These are phyloP conservation scores for Melampsora larici-populina DNA, from an alignment of 1,284 basidiomycete species.

Conservation along the genomic window DNA sequence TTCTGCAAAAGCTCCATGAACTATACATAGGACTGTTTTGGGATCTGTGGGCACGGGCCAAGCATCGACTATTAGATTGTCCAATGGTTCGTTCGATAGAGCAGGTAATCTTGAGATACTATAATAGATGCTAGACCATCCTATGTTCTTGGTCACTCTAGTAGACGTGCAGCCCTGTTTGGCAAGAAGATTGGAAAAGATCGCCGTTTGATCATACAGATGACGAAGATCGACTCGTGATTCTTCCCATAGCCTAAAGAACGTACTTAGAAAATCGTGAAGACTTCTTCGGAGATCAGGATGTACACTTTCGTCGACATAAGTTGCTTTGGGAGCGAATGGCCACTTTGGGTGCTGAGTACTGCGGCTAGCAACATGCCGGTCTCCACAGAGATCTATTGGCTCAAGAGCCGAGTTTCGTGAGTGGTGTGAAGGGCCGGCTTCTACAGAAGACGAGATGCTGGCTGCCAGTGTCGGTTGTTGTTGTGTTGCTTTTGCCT, in stretches of 20 bases:
- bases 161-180: constrained; percentile 35
- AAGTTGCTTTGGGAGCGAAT: constrained; percentile 9
- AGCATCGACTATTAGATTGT: constrained; percentile 34
- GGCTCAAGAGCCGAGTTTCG: background rate
- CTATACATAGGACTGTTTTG: constrained; percentile 11
- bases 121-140: constrained; percentile 27
- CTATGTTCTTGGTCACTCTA: constrained; percentile 35
- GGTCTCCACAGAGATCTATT: background rate
- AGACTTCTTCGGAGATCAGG: constrained; percentile 23
- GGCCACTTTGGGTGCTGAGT: constrained; percentile 32
- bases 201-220: constrained; percentile 36
- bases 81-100: constrained; percentile 36
- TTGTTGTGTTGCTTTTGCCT: background rate
- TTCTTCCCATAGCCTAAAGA: constrained; percentile 43
- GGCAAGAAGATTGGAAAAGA: constrained; percentile 39
- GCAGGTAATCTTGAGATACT: constrained; percentile 41
- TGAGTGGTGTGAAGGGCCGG: background rate
- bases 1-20: constrained; percentile 41
- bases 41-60: constrained; percentile 13
- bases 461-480: background rate
- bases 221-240: constrained; percentile 33
- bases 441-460: background rate
- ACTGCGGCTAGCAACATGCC: background rate
- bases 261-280: constrained; percentile 39
- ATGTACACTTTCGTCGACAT: constrained; percentile 12